These are phyloP conservation scores for Eustoma russellianum DNA, from an alignment of 257 asterid genomes.

Conservation along the genomic window DNA sequence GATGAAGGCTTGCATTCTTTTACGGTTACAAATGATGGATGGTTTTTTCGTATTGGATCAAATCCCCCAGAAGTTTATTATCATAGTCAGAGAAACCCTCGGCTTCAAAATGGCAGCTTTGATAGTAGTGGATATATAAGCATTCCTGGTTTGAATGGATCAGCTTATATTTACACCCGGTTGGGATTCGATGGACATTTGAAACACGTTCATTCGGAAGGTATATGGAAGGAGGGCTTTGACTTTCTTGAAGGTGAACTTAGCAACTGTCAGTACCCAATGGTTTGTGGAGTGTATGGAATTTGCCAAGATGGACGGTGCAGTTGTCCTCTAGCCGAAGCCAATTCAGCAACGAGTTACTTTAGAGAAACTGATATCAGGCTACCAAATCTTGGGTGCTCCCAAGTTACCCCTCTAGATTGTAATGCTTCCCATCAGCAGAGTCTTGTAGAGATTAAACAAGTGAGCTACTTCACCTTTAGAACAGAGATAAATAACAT, in stretches of 20 bases:
- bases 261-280: conserved; percentile 5
- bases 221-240: neutral
- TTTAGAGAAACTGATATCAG: conserved; percentile 18
- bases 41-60: conserved; percentile 7
- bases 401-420: conserved; percentile 16
- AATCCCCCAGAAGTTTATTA: conserved; percentile 16
- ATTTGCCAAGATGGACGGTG: conserved; percentile 34
- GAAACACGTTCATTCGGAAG: neutral
- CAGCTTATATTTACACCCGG: neutral
- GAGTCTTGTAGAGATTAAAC: conserved; percentile 23
- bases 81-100: conserved; percentile 10
- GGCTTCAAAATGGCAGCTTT: conserved; percentile 18
- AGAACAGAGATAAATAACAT: neutral
- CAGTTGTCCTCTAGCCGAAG: conserved; percentile 27
- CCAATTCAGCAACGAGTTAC: conserved; percentile 7
- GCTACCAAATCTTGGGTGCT: conserved; percentile 34
- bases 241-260: neutral
- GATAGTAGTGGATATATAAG: too few species aligned
- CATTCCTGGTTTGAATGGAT: too few species aligned
- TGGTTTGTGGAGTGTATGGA: conserved; percentile 31
- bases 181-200: conserved; percentile 3
- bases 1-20: conserved; percentile 7
- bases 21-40: conserved; percentile 1
- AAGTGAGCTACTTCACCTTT: conserved; percentile 22
- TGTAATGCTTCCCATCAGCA: conserved; percentile 19